These are phyloP conservation scores for Rubia peregrina DNA, from an alignment of 305 asterid species.

Conservation along the genomic window DNA sequence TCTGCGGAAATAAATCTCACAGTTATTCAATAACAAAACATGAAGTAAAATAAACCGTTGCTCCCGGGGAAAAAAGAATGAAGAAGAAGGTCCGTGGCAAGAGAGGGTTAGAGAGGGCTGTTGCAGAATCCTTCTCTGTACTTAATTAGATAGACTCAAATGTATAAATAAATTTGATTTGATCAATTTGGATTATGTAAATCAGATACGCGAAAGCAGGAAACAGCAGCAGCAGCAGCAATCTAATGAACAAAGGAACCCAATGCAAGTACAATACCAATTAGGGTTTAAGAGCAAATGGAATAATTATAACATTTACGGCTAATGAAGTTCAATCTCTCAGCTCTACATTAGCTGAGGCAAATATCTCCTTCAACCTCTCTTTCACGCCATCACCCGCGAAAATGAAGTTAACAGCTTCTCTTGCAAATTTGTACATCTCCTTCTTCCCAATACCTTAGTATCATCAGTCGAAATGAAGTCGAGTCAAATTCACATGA, in stretches of 20 bases:
- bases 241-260: not conserved
- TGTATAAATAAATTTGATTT: no score
- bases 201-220: no score
- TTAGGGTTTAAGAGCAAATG: not conserved
- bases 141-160: no score
- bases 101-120: no score
- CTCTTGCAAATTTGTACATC: constrained; percentile 21
- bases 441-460: constrained; percentile 25
- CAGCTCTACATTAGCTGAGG: constrained; percentile 16
- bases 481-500: not conserved
- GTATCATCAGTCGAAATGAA: not conserved
- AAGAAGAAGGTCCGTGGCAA: no score
- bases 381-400: constrained; percentile 19
- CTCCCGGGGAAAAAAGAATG: no score
- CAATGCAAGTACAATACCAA: not conserved
- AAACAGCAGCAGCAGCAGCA: no score
- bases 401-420: constrained; percentile 20
- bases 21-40: no score
- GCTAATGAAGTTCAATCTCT: not conserved
- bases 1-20: no score
- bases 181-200: no score
- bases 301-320: not conserved
- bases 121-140: no score
- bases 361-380: constrained; percentile 20
- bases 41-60: no score